phyloP scores from a whole-genome alignment of 2,329 filamentous ascomycete genomes.

The Aspergillus ustus region DNA sequence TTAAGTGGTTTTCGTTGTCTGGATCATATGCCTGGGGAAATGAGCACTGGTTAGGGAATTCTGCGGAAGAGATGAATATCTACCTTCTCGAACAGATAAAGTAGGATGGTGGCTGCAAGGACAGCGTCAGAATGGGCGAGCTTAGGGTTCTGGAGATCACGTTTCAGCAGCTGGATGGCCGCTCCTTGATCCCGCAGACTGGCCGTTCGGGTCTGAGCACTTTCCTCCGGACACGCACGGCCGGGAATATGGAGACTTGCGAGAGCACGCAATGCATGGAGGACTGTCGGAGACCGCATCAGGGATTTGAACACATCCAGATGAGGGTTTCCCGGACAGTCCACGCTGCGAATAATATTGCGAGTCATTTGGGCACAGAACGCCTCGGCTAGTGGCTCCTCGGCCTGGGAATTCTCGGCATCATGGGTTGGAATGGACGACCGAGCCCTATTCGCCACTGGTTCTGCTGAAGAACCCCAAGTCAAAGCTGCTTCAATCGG shows the following conservation, averaged over 20 bases:
- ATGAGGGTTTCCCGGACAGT: slow-evolving; percentile 2
- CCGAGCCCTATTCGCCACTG: not conserved
- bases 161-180: not conserved
- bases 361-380: slow-evolving; percentile 2
- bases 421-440: not conserved
- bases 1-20: not conserved
- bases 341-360: not conserved
- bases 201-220: not conserved
- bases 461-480: not conserved
- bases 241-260: not conserved
- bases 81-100: slow-evolving; percentile 3
- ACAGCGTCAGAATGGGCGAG: not conserved
- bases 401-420: not conserved
- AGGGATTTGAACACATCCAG: slow-evolving; percentile 1
- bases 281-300: not conserved
- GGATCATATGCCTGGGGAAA: not conserved
- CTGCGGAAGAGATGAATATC: not conserved
- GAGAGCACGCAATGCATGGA: not conserved
- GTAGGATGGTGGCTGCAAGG: slow-evolving; percentile 1
- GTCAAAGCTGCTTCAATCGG: not conserved
- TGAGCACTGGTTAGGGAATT: not conserved
- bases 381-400: not conserved
- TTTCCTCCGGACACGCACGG: not conserved
- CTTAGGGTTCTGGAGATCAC: not conserved
- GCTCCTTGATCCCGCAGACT: slow-evolving; percentile 1